Conservation (phyloP, 495 filamentous ascomycete species). For the Penicillium cataractarum region DNA sequence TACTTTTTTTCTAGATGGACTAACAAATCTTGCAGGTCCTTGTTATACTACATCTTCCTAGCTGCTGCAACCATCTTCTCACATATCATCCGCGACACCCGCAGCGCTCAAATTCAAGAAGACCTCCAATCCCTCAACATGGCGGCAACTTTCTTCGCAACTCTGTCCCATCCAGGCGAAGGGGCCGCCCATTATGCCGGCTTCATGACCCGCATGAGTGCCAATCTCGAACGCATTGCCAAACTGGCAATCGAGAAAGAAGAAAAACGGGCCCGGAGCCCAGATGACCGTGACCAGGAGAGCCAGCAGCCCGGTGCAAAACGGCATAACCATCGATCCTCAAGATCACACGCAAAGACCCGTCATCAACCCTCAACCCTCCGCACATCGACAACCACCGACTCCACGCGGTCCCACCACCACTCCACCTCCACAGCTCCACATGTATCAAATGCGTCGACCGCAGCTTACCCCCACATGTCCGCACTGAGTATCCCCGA, state of each 20-base stretch:
- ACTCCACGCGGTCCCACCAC: conserved; percentile 4
- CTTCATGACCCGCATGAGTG: conserved; percentile 86
- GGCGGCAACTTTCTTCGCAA: conserved; percentile 83
- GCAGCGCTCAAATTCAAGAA: conserved; percentile 75
- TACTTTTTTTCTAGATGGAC: background rate
- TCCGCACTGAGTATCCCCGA: conserved; percentile 34
- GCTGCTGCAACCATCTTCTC: conserved; percentile 93
- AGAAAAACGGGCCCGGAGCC: conserved; percentile 54
- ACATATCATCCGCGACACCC: conserved; percentile 86
- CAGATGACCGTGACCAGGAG: conserved; percentile 19
- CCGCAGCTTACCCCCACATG: conserved; percentile 7
- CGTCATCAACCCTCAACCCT: conserved; percentile 18
- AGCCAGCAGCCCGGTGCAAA: conserved; percentile 15
- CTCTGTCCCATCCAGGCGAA: conserved; percentile 61
- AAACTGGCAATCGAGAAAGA: conserved; percentile 82
- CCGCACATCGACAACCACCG: conserved; percentile 16
- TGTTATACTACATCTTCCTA: conserved; percentile 93
- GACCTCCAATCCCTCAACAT: conserved; percentile 85
- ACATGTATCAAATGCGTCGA: conserved; percentile 11
- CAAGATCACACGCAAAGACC: conserved; percentile 14
- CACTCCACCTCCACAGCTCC: conserved; percentile 6
- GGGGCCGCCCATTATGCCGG: conserved; percentile 76
- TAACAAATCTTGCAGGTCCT: conserved; percentile 61
- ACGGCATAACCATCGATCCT: conserved; percentile 13
- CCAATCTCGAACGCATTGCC: conserved; percentile 90